A percentile compares a stretch with the other conserved stretches of the same genome.
Conservation (phyloP, 345 rosid genomes). For the Syzygium aromaticum region DNA sequence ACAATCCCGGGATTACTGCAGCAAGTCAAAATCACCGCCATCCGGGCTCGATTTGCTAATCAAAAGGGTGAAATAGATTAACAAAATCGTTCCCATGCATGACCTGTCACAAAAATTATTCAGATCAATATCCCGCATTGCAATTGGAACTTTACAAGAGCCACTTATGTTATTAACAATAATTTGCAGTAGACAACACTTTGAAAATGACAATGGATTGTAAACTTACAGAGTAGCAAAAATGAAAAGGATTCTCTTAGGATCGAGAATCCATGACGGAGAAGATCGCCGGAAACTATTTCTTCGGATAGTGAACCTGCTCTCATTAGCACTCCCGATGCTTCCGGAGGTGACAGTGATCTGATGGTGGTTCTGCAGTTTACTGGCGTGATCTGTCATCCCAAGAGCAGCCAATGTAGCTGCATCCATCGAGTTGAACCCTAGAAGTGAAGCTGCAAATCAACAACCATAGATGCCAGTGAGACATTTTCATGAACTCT, state of each 20-base stretch:
- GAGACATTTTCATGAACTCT: background rate
- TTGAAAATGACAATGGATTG: background rate
- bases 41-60: slow-evolving; percentile 28
- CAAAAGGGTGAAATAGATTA: slow-evolving; percentile 85
- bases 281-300: slow-evolving; percentile 61
- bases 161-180: background rate
- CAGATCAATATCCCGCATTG: background rate
- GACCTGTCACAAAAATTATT: slow-evolving; percentile 43
- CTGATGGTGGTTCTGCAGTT: slow-evolving; percentile 57
- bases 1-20: background rate
- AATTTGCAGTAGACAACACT: background rate
- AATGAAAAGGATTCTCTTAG: slow-evolving; percentile 74
- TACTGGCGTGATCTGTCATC: slow-evolving; percentile 24
- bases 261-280: slow-evolving; percentile 60
- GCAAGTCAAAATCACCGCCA: slow-evolving; percentile 30
- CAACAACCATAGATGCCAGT: background rate
- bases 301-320: slow-evolving; percentile 38
- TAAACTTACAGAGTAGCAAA: slow-evolving; percentile 85
- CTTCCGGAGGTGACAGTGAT: slow-evolving; percentile 53
- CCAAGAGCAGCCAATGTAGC: slow-evolving; percentile 5
- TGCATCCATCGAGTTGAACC: slow-evolving; percentile 2
- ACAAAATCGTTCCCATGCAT: slow-evolving; percentile 83
- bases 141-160: background rate
- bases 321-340: slow-evolving; percentile 23
- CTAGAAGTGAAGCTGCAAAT: background rate